phyloP scores from a whole-genome alignment of 148 eudicot species.

The Polygonum maritimum region DNA sequence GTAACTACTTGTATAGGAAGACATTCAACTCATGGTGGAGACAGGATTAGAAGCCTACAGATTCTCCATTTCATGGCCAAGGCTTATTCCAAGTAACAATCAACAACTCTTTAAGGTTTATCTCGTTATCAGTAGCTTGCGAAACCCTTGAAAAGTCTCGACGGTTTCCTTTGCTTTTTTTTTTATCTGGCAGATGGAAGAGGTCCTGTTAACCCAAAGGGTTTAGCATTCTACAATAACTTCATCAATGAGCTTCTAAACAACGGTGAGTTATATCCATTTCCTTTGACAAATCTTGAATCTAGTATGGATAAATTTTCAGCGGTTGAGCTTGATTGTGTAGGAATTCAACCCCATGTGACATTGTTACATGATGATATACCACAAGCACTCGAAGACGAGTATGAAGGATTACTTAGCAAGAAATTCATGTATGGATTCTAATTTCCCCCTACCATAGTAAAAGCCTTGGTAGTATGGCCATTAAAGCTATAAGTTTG shows the following conservation, averaged over 20 bases:
- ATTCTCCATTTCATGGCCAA: slow-evolving; percentile 52
- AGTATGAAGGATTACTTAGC: slow-evolving; percentile 62
- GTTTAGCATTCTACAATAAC: slow-evolving; percentile 40
- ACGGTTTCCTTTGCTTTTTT: background rate
- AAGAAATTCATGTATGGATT: slow-evolving; percentile 31
- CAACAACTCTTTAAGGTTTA: no score
- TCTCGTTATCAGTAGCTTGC: no score
- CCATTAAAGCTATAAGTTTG: background rate
- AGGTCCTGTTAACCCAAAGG: slow-evolving; percentile 36
- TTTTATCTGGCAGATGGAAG: slow-evolving; percentile 29
- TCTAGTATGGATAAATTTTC: no score
- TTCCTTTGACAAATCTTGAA: background rate
- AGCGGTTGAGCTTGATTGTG: background rate
- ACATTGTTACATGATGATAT: slow-evolving; percentile 46
- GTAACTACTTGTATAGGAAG: slow-evolving; percentile 1
- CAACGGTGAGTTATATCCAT: slow-evolving; percentile 14
- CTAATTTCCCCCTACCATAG: background rate
- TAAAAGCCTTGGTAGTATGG: background rate
- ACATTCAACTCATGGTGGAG: slow-evolving; percentile 36
- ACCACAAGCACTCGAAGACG: slow-evolving; percentile 62
- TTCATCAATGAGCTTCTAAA: slow-evolving; percentile 34
- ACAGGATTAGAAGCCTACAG: slow-evolving; percentile 49
- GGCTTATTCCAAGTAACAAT: slow-evolving; percentile 36
- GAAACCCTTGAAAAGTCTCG: background rate
- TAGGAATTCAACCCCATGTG: slow-evolving; percentile 73